Conservation (phyloP, 2,329 filamentous ascomycete species). For the Fusarium staphyleae region DNA sequence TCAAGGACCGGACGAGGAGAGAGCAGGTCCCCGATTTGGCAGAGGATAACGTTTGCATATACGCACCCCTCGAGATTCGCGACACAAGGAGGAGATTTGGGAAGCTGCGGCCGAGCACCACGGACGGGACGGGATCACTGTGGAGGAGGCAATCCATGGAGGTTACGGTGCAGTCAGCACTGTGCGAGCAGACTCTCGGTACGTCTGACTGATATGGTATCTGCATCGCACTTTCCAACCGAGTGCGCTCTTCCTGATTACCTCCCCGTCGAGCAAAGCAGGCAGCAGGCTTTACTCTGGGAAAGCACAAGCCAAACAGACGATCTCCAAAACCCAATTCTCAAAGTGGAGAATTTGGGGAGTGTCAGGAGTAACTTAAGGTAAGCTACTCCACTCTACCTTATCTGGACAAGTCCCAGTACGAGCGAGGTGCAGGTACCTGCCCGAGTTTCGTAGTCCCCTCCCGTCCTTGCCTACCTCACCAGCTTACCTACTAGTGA, state of each 20-base stretch:
- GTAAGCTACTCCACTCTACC: constrained; percentile 15
- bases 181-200: neutral
- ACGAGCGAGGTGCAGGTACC: constrained; percentile 30
- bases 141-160: neutral
- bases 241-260: neutral
- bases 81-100: constrained; percentile 16
- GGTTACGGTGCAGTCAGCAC: neutral
- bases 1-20: constrained; percentile 15
- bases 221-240: neutral
- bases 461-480: too few relatives aligned
- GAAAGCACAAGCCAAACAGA: constrained; percentile 24
- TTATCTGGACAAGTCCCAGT: constrained; percentile 18
- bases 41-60: constrained; percentile 1
- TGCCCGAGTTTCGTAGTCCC: neutral
- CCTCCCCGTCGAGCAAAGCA: too few relatives aligned
- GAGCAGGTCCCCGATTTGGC: constrained; percentile 26
- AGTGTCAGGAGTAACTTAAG: constrained; percentile 22
- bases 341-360: constrained; percentile 27
- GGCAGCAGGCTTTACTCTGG: constrained; percentile 4
- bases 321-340: constrained; percentile 33
- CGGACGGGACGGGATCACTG: neutral
- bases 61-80: constrained; percentile 25
- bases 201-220: neutral
- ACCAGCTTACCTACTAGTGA: too few relatives aligned
- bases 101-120: neutral